Base-by-base conservation (phyloP, 768 basidiomycete species). In the Suillus placidus region DNA sequence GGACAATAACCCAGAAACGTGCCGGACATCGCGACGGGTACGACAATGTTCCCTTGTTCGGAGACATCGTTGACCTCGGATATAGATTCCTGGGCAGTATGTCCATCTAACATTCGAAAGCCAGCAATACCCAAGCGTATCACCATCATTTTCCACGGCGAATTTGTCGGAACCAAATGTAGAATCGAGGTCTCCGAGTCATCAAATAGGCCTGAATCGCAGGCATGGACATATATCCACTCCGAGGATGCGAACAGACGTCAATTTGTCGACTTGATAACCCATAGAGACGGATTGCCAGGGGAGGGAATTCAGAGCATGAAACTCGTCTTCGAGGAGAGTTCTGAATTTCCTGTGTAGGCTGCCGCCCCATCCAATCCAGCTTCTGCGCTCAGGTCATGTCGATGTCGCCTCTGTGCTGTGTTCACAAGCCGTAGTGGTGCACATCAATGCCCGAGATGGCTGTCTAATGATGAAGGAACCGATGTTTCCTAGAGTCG, bases 11-110 rank as follows among this genome's bases (percentile, higher is more conserved):
- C 85, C 87, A 62, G 92, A 92, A 73, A 94, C 92, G 8, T 94
- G 92, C 74, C 93, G 92, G 92, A 88, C 91, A 26, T 93, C 91
- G 18, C 87, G 89, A 75, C 90, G 90, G 84, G 92, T 90, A 65
- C 61, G 62, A 66, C 45, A 37, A 23, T 40, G 26, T 66, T 66
- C 52, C 62, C 18, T 51, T 65, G 7, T 13, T 37, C 13, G n/a
- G n/a, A 40, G 45, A 47, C 18, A 12, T 55, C n/a, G 2, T 26
- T 12, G 52, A 62, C 68, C 69, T 38, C 10, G 52, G 30, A 58
- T 34, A 10, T 58, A 26, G 54, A 26, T 69, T 30, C 80, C 88
- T 13, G 92, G 92, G 1, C 92, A 94, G 78, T 88, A 80, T 69
- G 84, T 94, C 67, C 90, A 91, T 61, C 76, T 93, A 34, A 75